These are phyloP conservation scores for Seiridium unicorne DNA, from an alignment of 2,329 filamentous ascomycete genomes.

Conservation along the genomic window DNA sequence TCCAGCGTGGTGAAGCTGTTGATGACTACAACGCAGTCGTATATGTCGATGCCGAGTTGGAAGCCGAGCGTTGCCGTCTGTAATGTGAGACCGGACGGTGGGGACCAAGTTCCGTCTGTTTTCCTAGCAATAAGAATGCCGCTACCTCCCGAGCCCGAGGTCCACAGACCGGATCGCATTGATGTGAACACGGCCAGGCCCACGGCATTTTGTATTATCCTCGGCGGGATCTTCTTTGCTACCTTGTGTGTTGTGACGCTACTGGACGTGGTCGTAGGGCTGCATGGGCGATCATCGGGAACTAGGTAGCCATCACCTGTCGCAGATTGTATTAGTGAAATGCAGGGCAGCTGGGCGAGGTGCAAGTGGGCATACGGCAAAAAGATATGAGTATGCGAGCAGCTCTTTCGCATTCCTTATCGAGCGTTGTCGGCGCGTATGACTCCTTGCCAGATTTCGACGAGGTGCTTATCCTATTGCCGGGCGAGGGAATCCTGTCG, in stretches of 20 bases:
- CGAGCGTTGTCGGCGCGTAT: conserved; percentile 82
- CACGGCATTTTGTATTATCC: conserved; percentile 85
- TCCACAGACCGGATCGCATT: conserved; percentile 90
- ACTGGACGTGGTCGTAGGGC: conserved; percentile 27
- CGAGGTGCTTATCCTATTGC: conserved; percentile 65
- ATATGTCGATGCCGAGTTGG: conserved; percentile 88
- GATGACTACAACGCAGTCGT: conserved; percentile 92
- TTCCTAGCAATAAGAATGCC: conserved; percentile 83
- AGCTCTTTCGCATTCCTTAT: conserved; percentile 89
- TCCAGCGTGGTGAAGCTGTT: conserved; percentile 84
- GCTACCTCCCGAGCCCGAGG: conserved; percentile 86
- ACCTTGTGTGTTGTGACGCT: conserved; percentile 53
- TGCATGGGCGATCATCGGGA: conserved; percentile 34
- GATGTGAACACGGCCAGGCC: conserved; percentile 93
- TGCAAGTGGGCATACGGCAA: conserved; percentile 59
- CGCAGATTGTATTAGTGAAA: conserved; percentile 2
- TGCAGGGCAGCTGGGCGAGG: neutral
- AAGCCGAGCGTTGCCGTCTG: conserved; percentile 90
- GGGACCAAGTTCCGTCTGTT: conserved; percentile 86
- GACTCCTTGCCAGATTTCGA: conserved; percentile 64
- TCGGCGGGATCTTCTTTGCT: conserved; percentile 78
- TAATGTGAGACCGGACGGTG: conserved; percentile 85
- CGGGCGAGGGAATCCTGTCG: conserved; percentile 54
- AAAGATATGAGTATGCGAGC: conserved; percentile 87
- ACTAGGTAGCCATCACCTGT: conserved; percentile 57